Percentiles rank a stretch among this genome's conserved stretches.
These are phyloP conservation scores for Colletotrichum sp. DNA, from an alignment of 2,329 filamentous ascomycete species.

Conservation along the genomic window DNA sequence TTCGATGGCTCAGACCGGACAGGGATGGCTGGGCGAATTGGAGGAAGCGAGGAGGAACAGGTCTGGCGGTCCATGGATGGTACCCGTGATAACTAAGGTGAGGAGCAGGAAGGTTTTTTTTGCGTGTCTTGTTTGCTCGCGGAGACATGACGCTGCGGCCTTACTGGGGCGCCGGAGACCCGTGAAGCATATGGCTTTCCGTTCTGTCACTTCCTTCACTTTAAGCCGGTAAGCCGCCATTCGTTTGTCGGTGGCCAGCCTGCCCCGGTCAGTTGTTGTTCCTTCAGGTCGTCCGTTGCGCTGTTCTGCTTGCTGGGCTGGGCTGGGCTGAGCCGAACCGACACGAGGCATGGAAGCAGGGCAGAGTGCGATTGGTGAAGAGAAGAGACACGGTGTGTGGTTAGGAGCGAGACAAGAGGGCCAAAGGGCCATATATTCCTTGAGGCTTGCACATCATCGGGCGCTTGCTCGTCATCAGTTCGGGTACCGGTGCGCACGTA, in stretches of 20 bases:
- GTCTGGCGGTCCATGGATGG: neutral
- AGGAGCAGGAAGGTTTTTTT: constrained; percentile 6
- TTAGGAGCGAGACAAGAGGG: constrained; percentile 6
- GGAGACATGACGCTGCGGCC: neutral
- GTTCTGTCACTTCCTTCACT: neutral
- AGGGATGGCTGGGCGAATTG: constrained; percentile 34
- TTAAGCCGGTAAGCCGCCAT: neutral
- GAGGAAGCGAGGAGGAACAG: neutral
- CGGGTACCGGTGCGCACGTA: neutral
- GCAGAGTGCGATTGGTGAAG: neutral
- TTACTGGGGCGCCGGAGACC: neutral
- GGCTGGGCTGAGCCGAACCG: neutral
- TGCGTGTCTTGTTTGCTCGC: neutral
- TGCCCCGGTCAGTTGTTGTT: neutral
- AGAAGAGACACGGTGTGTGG: neutral
- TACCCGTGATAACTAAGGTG: neutral
- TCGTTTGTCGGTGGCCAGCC: neutral
- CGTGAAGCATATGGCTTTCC: neutral
- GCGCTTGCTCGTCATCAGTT: constrained; percentile 1
- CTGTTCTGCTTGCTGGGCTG: neutral
- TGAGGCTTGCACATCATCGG: neutral
- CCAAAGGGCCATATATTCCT: neutral
- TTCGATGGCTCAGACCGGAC: constrained; percentile 18
- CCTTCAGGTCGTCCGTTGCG: neutral
- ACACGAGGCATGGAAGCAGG: constrained; percentile 2